Conservation (phyloP, 2,329 filamentous ascomycete genomes). For the Fusarium paranaense region DNA sequence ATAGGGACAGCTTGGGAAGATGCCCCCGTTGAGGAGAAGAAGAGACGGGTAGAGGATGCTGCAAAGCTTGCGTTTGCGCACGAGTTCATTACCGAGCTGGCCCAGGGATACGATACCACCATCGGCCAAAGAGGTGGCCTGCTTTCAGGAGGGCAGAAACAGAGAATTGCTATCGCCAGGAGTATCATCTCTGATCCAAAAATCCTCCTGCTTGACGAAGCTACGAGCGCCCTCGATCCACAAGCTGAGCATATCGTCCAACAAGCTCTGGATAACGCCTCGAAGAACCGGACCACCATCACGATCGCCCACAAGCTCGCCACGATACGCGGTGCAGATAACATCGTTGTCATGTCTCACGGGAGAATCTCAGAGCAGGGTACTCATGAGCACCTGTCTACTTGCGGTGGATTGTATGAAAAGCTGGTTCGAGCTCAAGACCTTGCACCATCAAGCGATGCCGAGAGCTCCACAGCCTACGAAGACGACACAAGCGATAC, state of each 20-base stretch:
- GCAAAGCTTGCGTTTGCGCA: slow-evolving; percentile 59
- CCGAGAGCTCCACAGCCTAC: not conserved
- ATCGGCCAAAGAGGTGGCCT: slow-evolving; percentile 71
- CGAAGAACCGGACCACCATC: slow-evolving; percentile 65
- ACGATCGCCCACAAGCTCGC: slow-evolving; percentile 69
- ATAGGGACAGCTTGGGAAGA: slow-evolving; percentile 41
- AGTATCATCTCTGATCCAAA: slow-evolving; percentile 54
- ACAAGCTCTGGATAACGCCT: slow-evolving; percentile 62
- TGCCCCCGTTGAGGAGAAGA: slow-evolving; percentile 53
- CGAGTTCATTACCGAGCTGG: slow-evolving; percentile 59
- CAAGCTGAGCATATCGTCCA: slow-evolving; percentile 62
- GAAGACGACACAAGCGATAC: not conserved
- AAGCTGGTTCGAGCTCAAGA: slow-evolving; percentile 56
- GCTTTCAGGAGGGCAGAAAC: slow-evolving; percentile 64
- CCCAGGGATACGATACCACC: slow-evolving; percentile 64
- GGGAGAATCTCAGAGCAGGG: slow-evolving; percentile 70
- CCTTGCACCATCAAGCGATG: slow-evolving; percentile 13
- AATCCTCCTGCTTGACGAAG: slow-evolving; percentile 74
- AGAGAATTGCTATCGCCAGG: slow-evolving; percentile 57
- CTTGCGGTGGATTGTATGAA: slow-evolving; percentile 58
- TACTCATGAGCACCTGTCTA: slow-evolving; percentile 61
- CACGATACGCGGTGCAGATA: slow-evolving; percentile 56
- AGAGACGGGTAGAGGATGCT: slow-evolving; percentile 56
- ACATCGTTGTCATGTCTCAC: slow-evolving; percentile 64
- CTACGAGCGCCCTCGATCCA: slow-evolving; percentile 65